Conservation (phyloP, 192 early-diverging fungal species). For the Dissophora ornata region DNA sequence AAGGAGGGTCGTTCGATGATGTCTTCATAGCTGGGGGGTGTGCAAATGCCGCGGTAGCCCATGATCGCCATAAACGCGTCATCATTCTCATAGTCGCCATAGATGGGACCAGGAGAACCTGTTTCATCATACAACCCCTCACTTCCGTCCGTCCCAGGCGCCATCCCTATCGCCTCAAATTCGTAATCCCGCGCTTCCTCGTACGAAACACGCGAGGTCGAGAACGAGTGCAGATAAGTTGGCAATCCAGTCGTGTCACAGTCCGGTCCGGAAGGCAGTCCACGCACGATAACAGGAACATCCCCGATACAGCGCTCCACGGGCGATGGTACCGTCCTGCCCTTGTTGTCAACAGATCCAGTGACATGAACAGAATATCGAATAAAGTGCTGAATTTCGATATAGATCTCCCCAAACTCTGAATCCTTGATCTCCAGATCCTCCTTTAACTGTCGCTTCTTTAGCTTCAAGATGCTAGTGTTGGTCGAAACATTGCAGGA, state of each 20-base stretch:
- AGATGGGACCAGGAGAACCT: conserved; percentile 22
- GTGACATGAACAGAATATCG: conserved; percentile 44
- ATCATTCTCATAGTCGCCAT: conserved; percentile 50
- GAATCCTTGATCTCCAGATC: conserved; percentile 34
- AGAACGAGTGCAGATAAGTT: conserved; percentile 45
- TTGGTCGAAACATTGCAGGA: conserved; percentile 30
- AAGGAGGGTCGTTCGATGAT: conserved; percentile 37
- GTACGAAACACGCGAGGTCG: conserved; percentile 44
- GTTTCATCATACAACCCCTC: conserved; percentile 9
- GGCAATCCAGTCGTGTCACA: conserved; percentile 47
- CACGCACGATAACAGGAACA: conserved; percentile 33
- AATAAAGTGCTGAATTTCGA: conserved; percentile 52
- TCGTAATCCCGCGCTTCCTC: conserved; percentile 50
- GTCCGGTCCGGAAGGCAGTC: conserved; percentile 33
- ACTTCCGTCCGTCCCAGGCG: background rate
- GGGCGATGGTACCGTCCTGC: conserved; percentile 16
- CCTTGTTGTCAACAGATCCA: conserved; percentile 37
- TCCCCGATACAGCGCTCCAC: conserved; percentile 35
- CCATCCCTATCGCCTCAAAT: conserved; percentile 29
- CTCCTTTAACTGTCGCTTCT: conserved; percentile 27
- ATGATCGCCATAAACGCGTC: conserved; percentile 51
- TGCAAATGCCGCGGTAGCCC: conserved; percentile 48
- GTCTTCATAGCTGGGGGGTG: conserved; percentile 50
- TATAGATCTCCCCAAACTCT: conserved; percentile 45
- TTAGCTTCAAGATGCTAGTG: conserved; percentile 18